Percentiles rank a stretch among this genome's conserved stretches.
Conservation (phyloP, 306 rosid species). For the Castanea crenata region DNA sequence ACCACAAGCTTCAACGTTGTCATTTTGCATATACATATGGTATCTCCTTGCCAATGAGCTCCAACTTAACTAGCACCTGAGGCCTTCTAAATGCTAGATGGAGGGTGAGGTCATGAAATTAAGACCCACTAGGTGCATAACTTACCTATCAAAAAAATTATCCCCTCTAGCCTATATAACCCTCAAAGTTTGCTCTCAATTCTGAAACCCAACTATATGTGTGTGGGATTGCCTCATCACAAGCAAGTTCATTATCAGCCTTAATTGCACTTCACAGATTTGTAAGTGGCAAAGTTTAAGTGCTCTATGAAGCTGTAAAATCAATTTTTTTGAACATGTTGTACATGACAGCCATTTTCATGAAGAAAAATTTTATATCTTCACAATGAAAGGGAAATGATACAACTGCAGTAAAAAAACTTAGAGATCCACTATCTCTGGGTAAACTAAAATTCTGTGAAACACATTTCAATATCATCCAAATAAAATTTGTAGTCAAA, state of each 20-base stretch:
- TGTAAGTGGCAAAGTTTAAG: neutral
- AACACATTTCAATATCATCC: neutral
- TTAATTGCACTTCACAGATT: neutral
- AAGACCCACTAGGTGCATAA: too few species aligned
- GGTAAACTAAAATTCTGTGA: neutral
- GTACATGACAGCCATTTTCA: neutral
- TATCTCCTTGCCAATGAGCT: neutral
- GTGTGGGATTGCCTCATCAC: neutral
- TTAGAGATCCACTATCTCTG: neutral
- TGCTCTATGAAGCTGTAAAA: neutral
- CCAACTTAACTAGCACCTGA: too few species aligned
- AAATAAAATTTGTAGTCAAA: neutral
- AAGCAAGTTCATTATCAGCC: neutral
- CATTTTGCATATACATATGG: neutral
- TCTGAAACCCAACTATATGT: neutral
- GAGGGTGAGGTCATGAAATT: too few species aligned
- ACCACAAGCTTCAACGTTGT: neutral
- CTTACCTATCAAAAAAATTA: too few species aligned
- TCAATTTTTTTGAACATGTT: neutral
- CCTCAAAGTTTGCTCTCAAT: neutral
- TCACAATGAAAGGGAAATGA: neutral
- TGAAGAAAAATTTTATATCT: neutral
- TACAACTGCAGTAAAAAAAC: neutral
- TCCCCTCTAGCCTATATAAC: neutral
- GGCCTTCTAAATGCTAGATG: too few species aligned